Base-by-base conservation (phyloP, 352 stramenopile genomes). In the Peronospora tabacina region DNA sequence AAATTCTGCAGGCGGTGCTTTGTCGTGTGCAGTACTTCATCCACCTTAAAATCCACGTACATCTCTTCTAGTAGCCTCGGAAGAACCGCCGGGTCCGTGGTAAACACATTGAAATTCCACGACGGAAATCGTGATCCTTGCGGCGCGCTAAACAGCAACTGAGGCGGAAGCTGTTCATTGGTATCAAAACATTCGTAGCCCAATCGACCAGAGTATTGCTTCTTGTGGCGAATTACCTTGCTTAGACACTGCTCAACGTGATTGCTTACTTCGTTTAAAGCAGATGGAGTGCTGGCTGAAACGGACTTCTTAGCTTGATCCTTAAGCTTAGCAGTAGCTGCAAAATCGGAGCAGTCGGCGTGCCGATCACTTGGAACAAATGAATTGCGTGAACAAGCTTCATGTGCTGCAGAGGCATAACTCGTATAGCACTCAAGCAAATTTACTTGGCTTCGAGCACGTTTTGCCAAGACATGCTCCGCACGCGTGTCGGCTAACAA, bases 101-200 rank as follows among this genome's bases (percentile, higher is more conserved):
- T 66, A 43, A 92, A 92, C 16, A 92, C 75, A 49, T 90, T 90
- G 16, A 92, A 87, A 52, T 88, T 70, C 82, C 82, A 92, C 11
- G 74, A 79, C 10, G 68, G 49, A 30, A 72, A 72, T 8, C 45
- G 55, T 7, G 61, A 70, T 8, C 43, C 56, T 52, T 58, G 38
- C 13, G 61, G 56, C 1, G 61, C 61, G 28, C 61, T 70, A 22
- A 66, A 70, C 8, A 56, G 17, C 32, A 70, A 48, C 16, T 29
- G 38, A 19, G 52, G 46, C 16, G 42, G 52, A 26, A 60, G 58
- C 3, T 29, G 41, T 22, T 42, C 42, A 26, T 49, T 34, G 11
- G 39, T 60, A 26, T 34, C 42, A 0, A 44, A 40, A 40, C 63
- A 70, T 5, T 70, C 52, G 38, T 70, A 70, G 29, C 61, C 61